These are phyloP conservation scores for Aspergillus fischeri DNA, from an alignment of 2,329 filamentous ascomycete species.

Conservation along the genomic window DNA sequence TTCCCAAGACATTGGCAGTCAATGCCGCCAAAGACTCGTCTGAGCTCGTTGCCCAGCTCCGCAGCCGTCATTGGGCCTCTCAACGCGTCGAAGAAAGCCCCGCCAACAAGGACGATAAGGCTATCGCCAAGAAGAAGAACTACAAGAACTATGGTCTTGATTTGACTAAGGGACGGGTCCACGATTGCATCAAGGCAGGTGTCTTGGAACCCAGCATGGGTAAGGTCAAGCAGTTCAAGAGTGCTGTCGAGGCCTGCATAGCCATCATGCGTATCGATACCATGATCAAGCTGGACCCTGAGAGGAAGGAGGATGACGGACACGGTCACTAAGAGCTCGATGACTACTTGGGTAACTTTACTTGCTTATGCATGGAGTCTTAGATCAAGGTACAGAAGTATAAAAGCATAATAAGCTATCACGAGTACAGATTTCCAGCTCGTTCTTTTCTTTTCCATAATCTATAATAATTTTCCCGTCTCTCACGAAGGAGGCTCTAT, in stretches of 20 bases:
- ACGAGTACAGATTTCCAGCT: background rate
- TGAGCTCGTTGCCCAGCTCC: slow-evolving; percentile 91
- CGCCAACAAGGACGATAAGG: slow-evolving; percentile 74
- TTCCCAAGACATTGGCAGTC: slow-evolving; percentile 93
- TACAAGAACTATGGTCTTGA: slow-evolving; percentile 99
- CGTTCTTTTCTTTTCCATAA: background rate
- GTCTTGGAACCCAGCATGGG: slow-evolving; percentile 96
- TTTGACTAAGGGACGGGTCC: slow-evolving; percentile 80
- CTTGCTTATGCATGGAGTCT: background rate
- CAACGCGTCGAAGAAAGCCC: slow-evolving; percentile 88
- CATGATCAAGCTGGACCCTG: slow-evolving; percentile 94
- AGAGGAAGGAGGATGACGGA: slow-evolving; percentile 76
- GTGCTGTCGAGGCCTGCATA: slow-evolving; percentile 96
- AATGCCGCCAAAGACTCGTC: slow-evolving; percentile 96
- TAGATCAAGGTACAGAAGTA: background rate
- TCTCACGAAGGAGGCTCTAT: too few species aligned
- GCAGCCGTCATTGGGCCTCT: slow-evolving; percentile 87
- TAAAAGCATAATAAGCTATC: slow-evolving; percentile 1
- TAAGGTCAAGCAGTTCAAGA: slow-evolving; percentile 98
- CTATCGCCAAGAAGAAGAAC: slow-evolving; percentile 85
- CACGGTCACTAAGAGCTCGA: slow-evolving; percentile 65
- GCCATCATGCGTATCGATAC: slow-evolving; percentile 99
- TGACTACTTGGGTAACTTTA: background rate
- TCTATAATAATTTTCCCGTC: background rate
- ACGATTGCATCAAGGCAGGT: slow-evolving; percentile 89